phyloP scores from a whole-genome alignment of 129 eudicot species.

The Flaveria brownii region DNA sequence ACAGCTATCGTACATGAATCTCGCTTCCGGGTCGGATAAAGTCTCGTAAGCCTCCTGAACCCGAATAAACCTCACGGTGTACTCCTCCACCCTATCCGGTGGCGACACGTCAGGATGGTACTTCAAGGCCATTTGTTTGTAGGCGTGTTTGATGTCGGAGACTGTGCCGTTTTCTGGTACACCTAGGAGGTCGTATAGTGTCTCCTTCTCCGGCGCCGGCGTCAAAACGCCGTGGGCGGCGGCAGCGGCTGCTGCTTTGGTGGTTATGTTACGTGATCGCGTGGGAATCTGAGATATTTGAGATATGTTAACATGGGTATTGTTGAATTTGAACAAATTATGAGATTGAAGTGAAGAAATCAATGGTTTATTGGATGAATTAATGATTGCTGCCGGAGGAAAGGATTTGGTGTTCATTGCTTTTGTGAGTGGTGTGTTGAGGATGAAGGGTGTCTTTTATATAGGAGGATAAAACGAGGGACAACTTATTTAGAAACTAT shows the following conservation, averaged over 20 bases:
- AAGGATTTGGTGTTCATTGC: conserved; percentile 16
- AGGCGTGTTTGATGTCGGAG: conserved; percentile 49
- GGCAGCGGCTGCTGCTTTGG: conserved; percentile 5
- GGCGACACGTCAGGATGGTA: conserved; percentile 47
- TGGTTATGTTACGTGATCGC: background rate
- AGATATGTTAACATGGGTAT: background rate
- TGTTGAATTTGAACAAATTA: background rate
- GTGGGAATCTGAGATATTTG: background rate
- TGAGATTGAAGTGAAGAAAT: conserved; percentile 24
- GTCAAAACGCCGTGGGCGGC: conserved; percentile 8
- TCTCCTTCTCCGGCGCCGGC: conserved; percentile 28
- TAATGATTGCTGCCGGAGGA: conserved; percentile 1
- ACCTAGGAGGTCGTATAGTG: conserved; percentile 49
- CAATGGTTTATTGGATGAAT: conserved; percentile 1
- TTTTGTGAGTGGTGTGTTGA: background rate
- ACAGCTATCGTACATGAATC: conserved; percentile 45
- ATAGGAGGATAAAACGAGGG: background rate
- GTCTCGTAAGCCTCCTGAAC: conserved; percentile 64
- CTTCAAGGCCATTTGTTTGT: conserved; percentile 48
- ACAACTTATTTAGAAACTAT: no score
- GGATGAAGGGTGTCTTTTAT: background rate
- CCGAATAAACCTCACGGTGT: conserved; percentile 45
- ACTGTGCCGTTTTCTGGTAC: conserved; percentile 38
- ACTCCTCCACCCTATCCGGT: conserved; percentile 41
- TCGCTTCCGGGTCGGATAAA: conserved; percentile 46